These are phyloP conservation scores for Angomonas ambiguus DNA, from an alignment of 208 protist species.

Conservation along the genomic window DNA sequence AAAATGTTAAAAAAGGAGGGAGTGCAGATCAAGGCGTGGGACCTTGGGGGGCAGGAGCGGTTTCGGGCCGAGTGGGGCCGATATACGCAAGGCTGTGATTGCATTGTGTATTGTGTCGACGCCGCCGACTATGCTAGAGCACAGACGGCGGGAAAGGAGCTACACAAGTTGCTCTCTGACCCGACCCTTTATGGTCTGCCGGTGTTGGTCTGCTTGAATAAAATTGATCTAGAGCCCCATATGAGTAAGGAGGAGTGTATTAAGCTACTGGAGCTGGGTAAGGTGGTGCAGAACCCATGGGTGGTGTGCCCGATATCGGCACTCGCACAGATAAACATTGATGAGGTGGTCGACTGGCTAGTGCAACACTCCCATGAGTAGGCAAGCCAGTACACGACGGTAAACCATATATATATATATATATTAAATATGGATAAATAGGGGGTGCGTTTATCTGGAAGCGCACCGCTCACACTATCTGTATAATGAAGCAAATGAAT, in stretches of 20 bases:
- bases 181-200: slow-evolving; percentile 43
- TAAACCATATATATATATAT: background rate
- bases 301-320: slow-evolving; percentile 63
- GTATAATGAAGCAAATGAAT: background rate
- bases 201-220: slow-evolving; percentile 78
- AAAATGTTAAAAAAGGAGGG: slow-evolving; percentile 74
- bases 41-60: slow-evolving; percentile 69
- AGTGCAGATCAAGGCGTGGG: slow-evolving; percentile 81
- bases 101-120: slow-evolving; percentile 75
- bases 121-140: slow-evolving; percentile 54
- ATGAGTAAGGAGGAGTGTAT: slow-evolving; percentile 77
- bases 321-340: slow-evolving; percentile 56
- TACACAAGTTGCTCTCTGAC: slow-evolving; percentile 65
- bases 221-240: slow-evolving; percentile 78
- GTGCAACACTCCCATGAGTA: slow-evolving; percentile 50
- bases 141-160: slow-evolving; percentile 45
- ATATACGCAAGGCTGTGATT: slow-evolving; percentile 70
- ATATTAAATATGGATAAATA: no score
- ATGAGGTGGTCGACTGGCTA: slow-evolving; percentile 80
- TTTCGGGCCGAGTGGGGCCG: slow-evolving; percentile 71
- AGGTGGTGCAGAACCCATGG: slow-evolving; percentile 54
- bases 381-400: background rate
- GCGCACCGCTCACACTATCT: no score
- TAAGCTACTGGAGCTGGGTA: slow-evolving; percentile 51
- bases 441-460: no score